phyloP scores from a whole-genome alignment of 306 rosid species.

The Casuarina equisetifolia region DNA sequence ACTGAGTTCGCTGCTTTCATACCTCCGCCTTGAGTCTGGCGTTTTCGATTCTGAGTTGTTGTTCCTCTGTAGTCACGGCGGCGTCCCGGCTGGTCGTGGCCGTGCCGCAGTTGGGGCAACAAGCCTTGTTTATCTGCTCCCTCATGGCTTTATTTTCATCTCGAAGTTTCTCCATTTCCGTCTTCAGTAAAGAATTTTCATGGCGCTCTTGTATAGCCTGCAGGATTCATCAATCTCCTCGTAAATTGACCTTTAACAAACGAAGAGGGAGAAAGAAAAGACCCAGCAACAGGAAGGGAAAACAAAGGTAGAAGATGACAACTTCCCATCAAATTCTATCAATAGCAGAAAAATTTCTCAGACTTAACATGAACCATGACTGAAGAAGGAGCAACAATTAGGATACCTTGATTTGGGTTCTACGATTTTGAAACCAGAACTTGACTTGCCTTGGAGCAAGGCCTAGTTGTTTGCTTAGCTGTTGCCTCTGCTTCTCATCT shows the following conservation, averaged over 20 bases:
- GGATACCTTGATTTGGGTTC: slow-evolving; percentile 92
- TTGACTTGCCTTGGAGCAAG: slow-evolving; percentile 96
- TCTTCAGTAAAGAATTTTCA: slow-evolving; percentile 78
- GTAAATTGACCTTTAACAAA: not conserved
- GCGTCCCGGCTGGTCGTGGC: slow-evolving; percentile 56
- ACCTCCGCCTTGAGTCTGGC: slow-evolving; percentile 97
- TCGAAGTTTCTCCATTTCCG: slow-evolving; percentile 80
- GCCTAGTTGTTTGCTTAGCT: slow-evolving; percentile 87
- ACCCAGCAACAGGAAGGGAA: not conserved
- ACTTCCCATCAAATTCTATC: not conserved
- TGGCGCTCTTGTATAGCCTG: slow-evolving; percentile 99
- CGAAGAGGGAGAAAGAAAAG: not conserved
- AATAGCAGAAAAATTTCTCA: too few species aligned
- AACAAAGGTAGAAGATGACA: not conserved
- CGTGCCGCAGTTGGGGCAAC: slow-evolving; percentile 90
- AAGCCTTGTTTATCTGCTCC: slow-evolving; percentile 64
- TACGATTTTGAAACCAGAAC: slow-evolving; percentile 99
- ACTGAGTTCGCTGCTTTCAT: not conserved
- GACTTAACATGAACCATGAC: not conserved
- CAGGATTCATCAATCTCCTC: not conserved
- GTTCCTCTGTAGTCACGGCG: slow-evolving; percentile 69
- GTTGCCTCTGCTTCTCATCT: slow-evolving; percentile 97
- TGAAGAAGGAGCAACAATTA: not conserved
- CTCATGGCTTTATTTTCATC: slow-evolving; percentile 77
- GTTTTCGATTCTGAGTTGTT: slow-evolving; percentile 84